A percentile compares a stretch with the other conserved stretches of the same genome.
These are phyloP conservation scores for Kluyveromyces marxianus DNA, from an alignment of 1,139 yeast genomes.

Conservation along the genomic window DNA sequence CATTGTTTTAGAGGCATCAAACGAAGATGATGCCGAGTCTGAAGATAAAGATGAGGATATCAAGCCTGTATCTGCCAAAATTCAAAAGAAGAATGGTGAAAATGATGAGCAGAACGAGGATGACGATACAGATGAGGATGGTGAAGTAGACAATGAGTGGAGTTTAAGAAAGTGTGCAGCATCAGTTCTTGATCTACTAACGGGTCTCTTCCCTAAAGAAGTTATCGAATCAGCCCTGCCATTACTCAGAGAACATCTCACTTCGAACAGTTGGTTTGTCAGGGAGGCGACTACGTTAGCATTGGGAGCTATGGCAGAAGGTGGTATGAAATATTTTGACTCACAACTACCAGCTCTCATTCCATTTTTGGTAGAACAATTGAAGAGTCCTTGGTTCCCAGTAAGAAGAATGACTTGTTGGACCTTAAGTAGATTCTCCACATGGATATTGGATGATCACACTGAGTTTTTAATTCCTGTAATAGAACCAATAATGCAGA, in stretches of 20 bases:
- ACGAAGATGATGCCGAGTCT: conserved; percentile 56
- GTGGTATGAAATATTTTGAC: conserved; percentile 66
- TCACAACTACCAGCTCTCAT: conserved; percentile 72
- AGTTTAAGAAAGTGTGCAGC: conserved; percentile 89
- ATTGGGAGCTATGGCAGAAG: conserved; percentile 89
- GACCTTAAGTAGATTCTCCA: conserved; percentile 81
- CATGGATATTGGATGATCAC: conserved; percentile 72
- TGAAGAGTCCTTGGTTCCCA: conserved; percentile 70
- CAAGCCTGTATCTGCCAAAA: conserved; percentile 66
- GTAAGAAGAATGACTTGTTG: conserved; percentile 93
- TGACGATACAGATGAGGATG: conserved; percentile 27
- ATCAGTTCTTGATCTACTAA: conserved; percentile 78
- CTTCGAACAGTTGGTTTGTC: conserved; percentile 71
- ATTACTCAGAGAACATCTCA: conserved; percentile 60
- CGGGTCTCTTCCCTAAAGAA: conserved; percentile 58
- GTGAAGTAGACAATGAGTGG: conserved; percentile 58
- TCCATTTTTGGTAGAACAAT: conserved; percentile 76
- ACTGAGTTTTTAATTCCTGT: conserved; percentile 70
- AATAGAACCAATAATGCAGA: conserved; percentile 62
- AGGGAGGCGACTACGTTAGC: conserved; percentile 93
- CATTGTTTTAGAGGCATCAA: conserved; percentile 53
- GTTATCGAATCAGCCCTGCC: conserved; percentile 70
- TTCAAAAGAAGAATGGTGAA: conserved; percentile 42
- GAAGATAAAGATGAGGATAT: conserved; percentile 87
- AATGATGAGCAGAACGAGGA: conserved; percentile 32